Percentiles rank a stretch among this genome's conserved stretches.
Conservation (phyloP, 441 rosid genomes). For the Adansonia rubrostipa region DNA sequence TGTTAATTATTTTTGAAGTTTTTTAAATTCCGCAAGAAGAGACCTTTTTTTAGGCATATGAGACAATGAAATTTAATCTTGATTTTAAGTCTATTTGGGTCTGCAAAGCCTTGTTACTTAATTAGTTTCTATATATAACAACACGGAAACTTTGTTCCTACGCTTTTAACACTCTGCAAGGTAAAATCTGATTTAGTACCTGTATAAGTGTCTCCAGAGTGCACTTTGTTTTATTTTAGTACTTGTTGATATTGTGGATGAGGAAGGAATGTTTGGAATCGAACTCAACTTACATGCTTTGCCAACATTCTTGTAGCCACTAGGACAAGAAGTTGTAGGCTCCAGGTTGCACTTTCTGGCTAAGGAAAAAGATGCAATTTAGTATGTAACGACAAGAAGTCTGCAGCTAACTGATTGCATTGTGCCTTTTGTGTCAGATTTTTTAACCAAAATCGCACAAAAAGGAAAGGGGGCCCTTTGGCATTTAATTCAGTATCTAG, state of each 20-base stretch:
- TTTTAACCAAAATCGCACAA: background rate
- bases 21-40: background rate
- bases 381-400: background rate
- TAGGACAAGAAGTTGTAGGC: too few species aligned
- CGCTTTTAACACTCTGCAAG: background rate
- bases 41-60: background rate
- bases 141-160: background rate
- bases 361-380: too few species aligned
- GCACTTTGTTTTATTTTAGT: too few species aligned
- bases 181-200: background rate
- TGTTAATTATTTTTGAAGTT: background rate
- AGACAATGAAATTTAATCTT: background rate
- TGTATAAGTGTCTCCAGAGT: background rate
- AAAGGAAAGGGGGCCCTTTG: background rate
- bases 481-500: background rate
- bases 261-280: too few species aligned
- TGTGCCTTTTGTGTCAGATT: background rate
- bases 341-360: too few species aligned
- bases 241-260: too few species aligned
- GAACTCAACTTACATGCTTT: too few species aligned
- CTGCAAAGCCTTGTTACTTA: too few species aligned
- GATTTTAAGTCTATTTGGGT: background rate
- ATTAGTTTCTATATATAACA: too few species aligned
- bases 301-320: too few species aligned
- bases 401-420: background rate